Evolutionary conservation across 2,329 filamentous ascomycete genomes (phyloP).

Genomic region (Epichloe glyceriae): DNA sequence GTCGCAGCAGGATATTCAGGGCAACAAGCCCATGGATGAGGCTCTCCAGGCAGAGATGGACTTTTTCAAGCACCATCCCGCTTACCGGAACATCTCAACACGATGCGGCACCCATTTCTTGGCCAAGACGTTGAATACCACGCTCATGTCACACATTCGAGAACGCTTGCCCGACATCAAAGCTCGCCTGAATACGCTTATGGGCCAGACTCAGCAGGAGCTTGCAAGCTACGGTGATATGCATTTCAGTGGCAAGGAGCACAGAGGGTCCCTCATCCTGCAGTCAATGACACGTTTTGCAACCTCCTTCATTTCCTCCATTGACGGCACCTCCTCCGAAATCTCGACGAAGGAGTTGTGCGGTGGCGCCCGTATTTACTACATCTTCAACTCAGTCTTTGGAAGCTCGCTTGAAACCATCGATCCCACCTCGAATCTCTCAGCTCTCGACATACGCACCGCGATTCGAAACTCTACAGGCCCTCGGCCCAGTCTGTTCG

Average conservation of each 20-base stretch:
- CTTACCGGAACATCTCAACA: constrained; percentile 89
- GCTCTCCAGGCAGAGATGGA: constrained; percentile 81
- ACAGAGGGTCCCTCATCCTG: constrained; percentile 84
- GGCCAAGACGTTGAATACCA: constrained; percentile 88
- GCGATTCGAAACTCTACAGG: constrained; percentile 97
- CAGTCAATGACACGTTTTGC: constrained; percentile 98
- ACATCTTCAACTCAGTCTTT: constrained; percentile 98
- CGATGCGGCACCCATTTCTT: constrained; percentile 90
- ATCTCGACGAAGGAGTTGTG: constrained; percentile 98
- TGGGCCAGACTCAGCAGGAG: constrained; percentile 99
- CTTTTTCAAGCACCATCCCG: constrained; percentile 94
- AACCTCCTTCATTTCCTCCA: constrained; percentile 94
- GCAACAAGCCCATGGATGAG: constrained; percentile 86
- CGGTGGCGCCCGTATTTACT: constrained; percentile 90
- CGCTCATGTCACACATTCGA: constrained; percentile 90
- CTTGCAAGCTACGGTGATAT: constrained; percentile 95
- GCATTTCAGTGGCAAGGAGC: constrained; percentile 94
- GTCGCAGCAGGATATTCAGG: constrained; percentile 95
- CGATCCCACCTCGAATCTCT: constrained; percentile 89
- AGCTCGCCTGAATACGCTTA: constrained; percentile 88
- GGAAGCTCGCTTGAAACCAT: constrained; percentile 93
- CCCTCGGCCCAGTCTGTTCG: constrained; percentile 87
- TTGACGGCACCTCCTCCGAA: constrained; percentile 95
- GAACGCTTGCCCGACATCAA: constrained; percentile 96
- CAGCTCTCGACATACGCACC: constrained; percentile 87